A percentile compares a stretch with the other conserved stretches of the same genome.
Conservation (phyloP, 1,139 yeast species). For the Hemisphaericaspora xylanilytica region DNA sequence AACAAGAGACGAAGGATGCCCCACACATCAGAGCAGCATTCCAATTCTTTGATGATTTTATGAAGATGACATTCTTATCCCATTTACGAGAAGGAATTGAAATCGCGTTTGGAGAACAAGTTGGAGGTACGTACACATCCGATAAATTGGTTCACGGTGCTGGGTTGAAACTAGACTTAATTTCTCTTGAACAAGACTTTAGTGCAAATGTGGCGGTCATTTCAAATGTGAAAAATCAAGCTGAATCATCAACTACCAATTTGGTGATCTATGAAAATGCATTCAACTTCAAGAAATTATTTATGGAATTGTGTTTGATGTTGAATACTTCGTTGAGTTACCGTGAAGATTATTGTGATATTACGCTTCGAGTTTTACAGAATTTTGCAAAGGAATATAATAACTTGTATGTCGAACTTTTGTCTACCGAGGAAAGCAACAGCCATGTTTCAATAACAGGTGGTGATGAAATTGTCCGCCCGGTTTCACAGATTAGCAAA, state of each 20-base stretch:
- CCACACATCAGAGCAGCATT: constrained; percentile 24
- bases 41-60: constrained; percentile 61
- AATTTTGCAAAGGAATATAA: constrained; percentile 32
- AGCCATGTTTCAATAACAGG: not conserved
- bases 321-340: constrained; percentile 62
- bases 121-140: constrained; percentile 22
- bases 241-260: constrained; percentile 1
- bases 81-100: constrained; percentile 59
- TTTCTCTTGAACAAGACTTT: constrained; percentile 17
- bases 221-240: not conserved
- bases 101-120: constrained; percentile 27
- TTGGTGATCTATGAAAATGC: constrained; percentile 45
- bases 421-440: constrained; percentile 19
- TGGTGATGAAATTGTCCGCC: constrained; percentile 14
- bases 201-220: constrained; percentile 8
- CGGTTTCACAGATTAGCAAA: constrained; percentile 32
- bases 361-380: constrained; percentile 38
- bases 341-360: constrained; percentile 49
- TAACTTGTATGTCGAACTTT: constrained; percentile 30
- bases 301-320: constrained; percentile 50
- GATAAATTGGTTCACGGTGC: constrained; percentile 7
- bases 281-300: constrained; percentile 50
- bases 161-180: constrained; percentile 22
- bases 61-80: constrained; percentile 64
- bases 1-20: constrained; percentile 7